Conservation (phyloP, 2,329 filamentous ascomycete species). For the Talaromyces funiculosus region DNA sequence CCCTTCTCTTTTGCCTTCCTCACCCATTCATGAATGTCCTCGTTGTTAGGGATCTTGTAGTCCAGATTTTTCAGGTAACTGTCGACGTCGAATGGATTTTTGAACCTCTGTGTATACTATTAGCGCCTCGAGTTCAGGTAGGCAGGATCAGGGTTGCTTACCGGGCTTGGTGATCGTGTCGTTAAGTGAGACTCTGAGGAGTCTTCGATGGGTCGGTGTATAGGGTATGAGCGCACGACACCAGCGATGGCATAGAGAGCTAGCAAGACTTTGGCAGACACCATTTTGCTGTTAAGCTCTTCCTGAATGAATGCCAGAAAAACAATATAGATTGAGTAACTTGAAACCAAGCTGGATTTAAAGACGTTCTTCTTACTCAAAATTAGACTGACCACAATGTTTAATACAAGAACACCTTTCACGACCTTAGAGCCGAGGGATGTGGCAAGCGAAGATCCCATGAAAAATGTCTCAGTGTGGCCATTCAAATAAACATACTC, state of each 20-base stretch:
- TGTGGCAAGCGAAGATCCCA: not conserved
- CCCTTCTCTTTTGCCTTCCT: constrained; percentile 7
- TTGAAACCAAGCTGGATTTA: not conserved
- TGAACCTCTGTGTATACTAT: constrained; percentile 6
- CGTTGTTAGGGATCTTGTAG: constrained; percentile 9
- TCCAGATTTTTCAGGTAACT: constrained; percentile 7
- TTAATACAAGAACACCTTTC: not conserved
- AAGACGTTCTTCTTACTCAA: not conserved
- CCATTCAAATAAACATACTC: not conserved
- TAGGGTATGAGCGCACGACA: constrained; percentile 1
- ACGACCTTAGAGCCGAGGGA: not conserved
- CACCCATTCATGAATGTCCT: constrained; percentile 11
- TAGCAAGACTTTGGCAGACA: constrained; percentile 4
- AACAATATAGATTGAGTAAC: not conserved
- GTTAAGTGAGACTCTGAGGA: not conserved
- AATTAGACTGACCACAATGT: not conserved
- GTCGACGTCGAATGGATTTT: constrained; percentile 11
- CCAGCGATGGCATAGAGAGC: not conserved
- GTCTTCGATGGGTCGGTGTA: constrained; percentile 2
- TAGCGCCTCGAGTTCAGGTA: not conserved
- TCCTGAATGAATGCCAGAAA: not conserved
- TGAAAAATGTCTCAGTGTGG: not conserved
- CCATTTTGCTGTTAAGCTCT: constrained; percentile 3
- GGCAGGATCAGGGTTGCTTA: not conserved
- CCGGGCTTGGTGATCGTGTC: constrained; percentile 1